These are phyloP conservation scores for Papiliotrema fonsecae DNA, from an alignment of 1,284 basidiomycete species.

Conservation along the genomic window DNA sequence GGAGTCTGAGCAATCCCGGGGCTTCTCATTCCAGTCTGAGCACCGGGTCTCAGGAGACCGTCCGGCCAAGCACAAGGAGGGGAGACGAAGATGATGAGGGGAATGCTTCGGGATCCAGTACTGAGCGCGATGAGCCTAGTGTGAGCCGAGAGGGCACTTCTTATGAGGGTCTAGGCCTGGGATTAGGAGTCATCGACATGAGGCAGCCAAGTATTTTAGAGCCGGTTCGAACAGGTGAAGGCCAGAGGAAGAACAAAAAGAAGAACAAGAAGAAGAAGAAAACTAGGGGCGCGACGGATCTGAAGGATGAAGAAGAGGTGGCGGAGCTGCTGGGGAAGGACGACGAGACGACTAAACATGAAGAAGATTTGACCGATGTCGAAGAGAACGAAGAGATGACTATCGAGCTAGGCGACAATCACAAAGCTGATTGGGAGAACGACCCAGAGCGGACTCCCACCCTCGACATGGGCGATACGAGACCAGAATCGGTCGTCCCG, in stretches of 20 bases:
- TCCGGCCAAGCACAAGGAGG: not conserved
- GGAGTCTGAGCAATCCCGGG: not conserved
- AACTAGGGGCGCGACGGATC: not conserved
- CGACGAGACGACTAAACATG: not conserved
- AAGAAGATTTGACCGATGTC: conserved; percentile 1
- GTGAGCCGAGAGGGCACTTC: not conserved
- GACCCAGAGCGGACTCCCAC: not conserved
- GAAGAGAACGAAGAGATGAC: not conserved
- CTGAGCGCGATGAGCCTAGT: not conserved
- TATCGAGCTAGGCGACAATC: not conserved
- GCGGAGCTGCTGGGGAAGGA: conserved; percentile 4
- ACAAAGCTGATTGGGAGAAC: not conserved
- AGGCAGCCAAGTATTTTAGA: not conserved
- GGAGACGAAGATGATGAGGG: not conserved
- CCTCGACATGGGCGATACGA: too few species aligned
- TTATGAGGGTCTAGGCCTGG: not conserved
- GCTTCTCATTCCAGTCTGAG: not conserved
- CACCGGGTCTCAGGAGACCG: not conserved
- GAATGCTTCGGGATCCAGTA: not conserved
- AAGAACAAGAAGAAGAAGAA: conserved; percentile 9
- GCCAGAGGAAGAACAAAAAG: conserved; percentile 4
- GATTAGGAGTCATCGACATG: not conserved
- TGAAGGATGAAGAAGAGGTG: not conserved
- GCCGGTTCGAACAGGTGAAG: not conserved
- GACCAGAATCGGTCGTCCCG: too few species aligned